Base-by-base conservation (phyloP, 106 monocot species). In the Dactylorhiza incarnata region DNA sequence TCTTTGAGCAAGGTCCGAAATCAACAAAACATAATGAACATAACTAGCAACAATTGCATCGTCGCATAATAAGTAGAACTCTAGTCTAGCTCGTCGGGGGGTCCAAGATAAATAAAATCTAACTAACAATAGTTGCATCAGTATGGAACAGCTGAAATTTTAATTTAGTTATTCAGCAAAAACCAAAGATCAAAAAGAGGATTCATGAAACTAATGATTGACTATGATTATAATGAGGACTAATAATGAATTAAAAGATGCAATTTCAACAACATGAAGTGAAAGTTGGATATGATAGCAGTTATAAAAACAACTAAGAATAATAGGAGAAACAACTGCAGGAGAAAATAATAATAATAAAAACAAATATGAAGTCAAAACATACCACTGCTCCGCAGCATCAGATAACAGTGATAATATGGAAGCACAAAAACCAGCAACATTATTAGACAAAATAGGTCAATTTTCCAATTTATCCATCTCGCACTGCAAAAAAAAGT, bases 401-500 rank as follows among this genome's bases (percentile, higher is more conserved):
- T 84, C 81, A 97, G 61, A 77, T 91, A 97, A 87, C 93, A 97
- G 80, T 93, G 96, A 63, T 94, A 93, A 75, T 86, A 97, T 47
- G 96, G 96, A 54, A 94, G 66, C 24, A 91, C 79, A 73, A 97
- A 97, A 20, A 97, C 93, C 81, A 97, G 68, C 74, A 97, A 56
- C 79, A 93, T 72, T 74, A 93, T 97, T 75, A 97, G 72, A 77
- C 87, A 97, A 68, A 93, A 93, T 37, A 97, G 84, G 70, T 97
- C 96, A 17, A 87, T 73, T 81, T 97, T 93, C 96, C 96, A 97
- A 79, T 91, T 97, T 73, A 93, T 79, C 91, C 90, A 97, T 62
- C 96, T 85, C 26, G 96, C 93, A 75, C 95, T 95, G 91, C 80
- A 86, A 70, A 9, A 37, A 43, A 23, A 73, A 26, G 37, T 22